Evolutionary conservation across 257 asterid genomes (phyloP).

Genomic region (Paraleonurus japonicus): DNA sequence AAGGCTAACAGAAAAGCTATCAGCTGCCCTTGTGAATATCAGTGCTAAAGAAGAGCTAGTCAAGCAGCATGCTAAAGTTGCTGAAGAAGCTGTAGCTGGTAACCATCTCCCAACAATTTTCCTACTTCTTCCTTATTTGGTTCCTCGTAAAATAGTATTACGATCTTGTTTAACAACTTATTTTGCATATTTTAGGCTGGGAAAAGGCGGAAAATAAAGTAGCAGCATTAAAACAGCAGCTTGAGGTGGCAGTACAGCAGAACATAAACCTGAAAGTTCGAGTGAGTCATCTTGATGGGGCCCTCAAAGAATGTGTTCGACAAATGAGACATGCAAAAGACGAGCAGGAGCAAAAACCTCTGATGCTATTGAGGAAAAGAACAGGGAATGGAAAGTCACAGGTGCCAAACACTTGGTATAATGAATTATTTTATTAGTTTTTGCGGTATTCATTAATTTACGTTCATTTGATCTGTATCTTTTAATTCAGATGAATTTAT

Average conservation of each 20-base stretch:
- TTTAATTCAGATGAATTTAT: too few relatives aligned
- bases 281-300: too few relatives aligned
- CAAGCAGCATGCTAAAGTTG: too few relatives aligned
- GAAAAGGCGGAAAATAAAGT: conserved; percentile 83
- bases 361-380: conserved; percentile 40
- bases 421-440: too few relatives aligned
- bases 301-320: too few relatives aligned
- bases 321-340: conserved; percentile 59
- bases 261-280: too few relatives aligned
- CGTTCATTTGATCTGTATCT: too few relatives aligned
- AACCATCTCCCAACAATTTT: not conserved
- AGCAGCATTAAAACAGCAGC: conserved; percentile 57
- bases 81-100: conserved; percentile 94
- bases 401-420: too few relatives aligned
- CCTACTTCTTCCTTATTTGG: not conserved
- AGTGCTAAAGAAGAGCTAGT: too few relatives aligned
- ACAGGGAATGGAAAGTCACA: conserved; percentile 47
- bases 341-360: conserved; percentile 49
- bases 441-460: too few relatives aligned
- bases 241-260: too few relatives aligned
- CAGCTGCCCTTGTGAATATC: too few relatives aligned
- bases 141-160: not conserved
- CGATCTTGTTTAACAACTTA: not conserved
- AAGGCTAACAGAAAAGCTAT: conserved; percentile 56
- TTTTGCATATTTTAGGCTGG: conserved; percentile 59